Evolutionary conservation across 1,284 basidiomycete genomes (phyloP), one percentile per base, ranked within the genome.

Genomic region (Kwoniella shivajii): DNA sequence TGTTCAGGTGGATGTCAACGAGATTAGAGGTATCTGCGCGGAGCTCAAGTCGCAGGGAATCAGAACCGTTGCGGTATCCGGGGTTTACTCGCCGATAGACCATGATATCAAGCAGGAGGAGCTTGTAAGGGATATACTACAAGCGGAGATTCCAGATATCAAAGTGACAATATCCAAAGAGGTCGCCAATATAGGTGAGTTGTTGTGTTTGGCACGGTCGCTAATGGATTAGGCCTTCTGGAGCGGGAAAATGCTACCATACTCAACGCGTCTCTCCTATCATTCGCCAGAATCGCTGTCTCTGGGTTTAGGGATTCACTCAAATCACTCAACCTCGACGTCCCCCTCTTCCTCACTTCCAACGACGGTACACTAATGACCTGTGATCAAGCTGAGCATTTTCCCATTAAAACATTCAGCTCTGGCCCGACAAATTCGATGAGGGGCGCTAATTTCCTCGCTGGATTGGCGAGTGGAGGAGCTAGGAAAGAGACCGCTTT

Each of bases 321-420:
- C 65, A 74, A 71, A 37, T 72, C 78, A 1, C 79, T 85, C 3
- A 73, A 77, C 5, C 78, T 85, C 20, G 63, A 65, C 7, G 84
- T 82, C 57, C 83, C 83, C 0, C 67, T 85, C 9, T 85, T 82
- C 74, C 73, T 85, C n/a, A 85, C 84, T 2, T 82, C 83, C 58
- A 74, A 77, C 69, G 84, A 86, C 53, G 84, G 84, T 16, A 86
- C 84, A 10, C 75, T 86, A 29, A 80, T 84, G 36, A 79, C 77
- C 3, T 82, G 81, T 22, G 72, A 77, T 0, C 76, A 82, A 47
- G 85, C 84, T 5, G 82, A 82, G 0, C 75, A 75, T n/a, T 72
- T 86, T 39, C 85, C 85, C 22, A 85, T 86, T 58, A 80, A 83
- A 36, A 86, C 85, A 0, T 85, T 86, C 69, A 82, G 83, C 0